A percentile compares a stretch with the other conserved stretches of the same genome.
phyloP scores from a whole-genome alignment of 73 alveolate species.

The Paramecium biaurelia region DNA sequence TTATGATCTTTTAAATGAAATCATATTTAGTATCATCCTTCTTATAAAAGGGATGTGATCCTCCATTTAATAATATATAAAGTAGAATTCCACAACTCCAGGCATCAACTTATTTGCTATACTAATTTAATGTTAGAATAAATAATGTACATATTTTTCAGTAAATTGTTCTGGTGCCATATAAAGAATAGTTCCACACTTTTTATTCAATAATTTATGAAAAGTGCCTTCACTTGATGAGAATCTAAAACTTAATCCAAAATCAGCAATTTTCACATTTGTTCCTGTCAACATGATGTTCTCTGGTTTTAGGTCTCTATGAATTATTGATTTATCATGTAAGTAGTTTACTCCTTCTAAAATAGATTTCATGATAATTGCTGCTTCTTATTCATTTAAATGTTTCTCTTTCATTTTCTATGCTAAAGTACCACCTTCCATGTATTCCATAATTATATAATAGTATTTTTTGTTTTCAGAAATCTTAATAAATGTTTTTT shows the following conservation, averaged over 20 bases:
- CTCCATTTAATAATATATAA: constrained; percentile 70
- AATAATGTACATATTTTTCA: constrained; percentile 41
- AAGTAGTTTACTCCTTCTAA: constrained; percentile 48
- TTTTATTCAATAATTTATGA: constrained; percentile 2
- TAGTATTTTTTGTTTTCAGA: constrained; percentile 33
- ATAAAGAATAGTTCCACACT: constrained; percentile 79
- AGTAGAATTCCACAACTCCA: constrained; percentile 86
- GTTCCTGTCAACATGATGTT: constrained; percentile 59
- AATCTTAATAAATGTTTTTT: constrained; percentile 30
- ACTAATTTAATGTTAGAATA: neutral
- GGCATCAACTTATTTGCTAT: constrained; percentile 79
- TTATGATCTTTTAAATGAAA: constrained; percentile 60
- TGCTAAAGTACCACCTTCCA: constrained; percentile 78
- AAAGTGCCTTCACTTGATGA: neutral
- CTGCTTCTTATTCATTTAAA: constrained; percentile 56
- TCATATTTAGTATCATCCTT: constrained; percentile 68
- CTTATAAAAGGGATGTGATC: constrained; percentile 78
- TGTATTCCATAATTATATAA: constrained; percentile 79
- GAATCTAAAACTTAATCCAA: constrained; percentile 68
- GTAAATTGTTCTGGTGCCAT: constrained; percentile 90
- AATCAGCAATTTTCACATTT: constrained; percentile 75
- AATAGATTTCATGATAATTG: constrained; percentile 44
- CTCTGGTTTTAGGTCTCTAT: constrained; percentile 86
- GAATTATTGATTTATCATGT: constrained; percentile 68
- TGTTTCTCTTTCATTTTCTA: constrained; percentile 49